Evolutionary conservation across 345 rosid genomes (phyloP), one percentile per base, ranked within the genome.

Genomic region (Heritiera fomes): DNA sequence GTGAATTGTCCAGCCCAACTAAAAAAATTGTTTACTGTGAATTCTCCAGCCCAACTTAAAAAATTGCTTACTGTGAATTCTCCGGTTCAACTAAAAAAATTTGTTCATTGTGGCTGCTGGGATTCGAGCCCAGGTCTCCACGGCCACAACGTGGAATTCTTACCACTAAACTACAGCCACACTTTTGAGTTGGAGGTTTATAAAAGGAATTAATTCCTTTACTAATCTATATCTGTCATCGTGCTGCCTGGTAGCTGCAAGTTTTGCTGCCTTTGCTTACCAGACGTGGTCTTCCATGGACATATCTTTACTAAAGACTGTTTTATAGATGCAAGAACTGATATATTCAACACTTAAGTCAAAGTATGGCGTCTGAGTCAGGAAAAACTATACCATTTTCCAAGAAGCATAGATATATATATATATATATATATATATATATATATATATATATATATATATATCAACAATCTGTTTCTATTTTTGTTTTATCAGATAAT

Each of bases 51-150:
- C 23, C 59, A 55, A 55, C 6, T 2, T 2, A 7, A 17, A 55
- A 55, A 52, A 14, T 34, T 34, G 38, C 3, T 34, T 34, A 34
- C 38, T 34, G 28, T 23, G 28, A 23, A 23, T 23, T 23, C 28
- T 23, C 28, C 28, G 28, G 28, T 23, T 23, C 28, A 23, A 23
- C 28, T 23, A 23, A 23, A 23, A 23, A 23, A 23, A 23, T 23
- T 23, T 0, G 28, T 23, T 23, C 28, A 23, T 23, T 23, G 38
- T 34, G 38, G 91, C 94, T 89, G 90, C 91, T 90, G 89, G 93
- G 94, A 92, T 87, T 93, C 91, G 89, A 91, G 92, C 96, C 91
- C 87, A 90, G 91, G 91, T 92, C 95, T 88, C 89, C 87, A 94
- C 90, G 92, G 94, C 91, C 92, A 91, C 91, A 90, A 91, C 91